Evolutionary conservation across 306 rosid species (phyloP), one percentile per base, ranked within the genome.

Genomic region (Sindora glabra): DNA sequence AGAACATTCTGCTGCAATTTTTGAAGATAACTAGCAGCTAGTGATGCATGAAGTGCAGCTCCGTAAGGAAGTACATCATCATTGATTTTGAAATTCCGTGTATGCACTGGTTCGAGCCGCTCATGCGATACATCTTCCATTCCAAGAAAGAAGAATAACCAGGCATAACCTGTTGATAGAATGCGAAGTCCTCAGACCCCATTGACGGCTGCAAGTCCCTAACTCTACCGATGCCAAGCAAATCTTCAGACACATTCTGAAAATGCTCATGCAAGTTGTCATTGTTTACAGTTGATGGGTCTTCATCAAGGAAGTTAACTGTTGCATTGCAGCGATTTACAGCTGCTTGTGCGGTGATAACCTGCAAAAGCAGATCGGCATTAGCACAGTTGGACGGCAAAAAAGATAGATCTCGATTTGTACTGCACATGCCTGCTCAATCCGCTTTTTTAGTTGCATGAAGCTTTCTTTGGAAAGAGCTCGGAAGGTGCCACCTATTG

Each of bases 301-400:
- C 69, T 4, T 57, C 74, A 2, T 79, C 81, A 18, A 54, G 19
- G 67, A 88, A 92, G 58, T 54, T 36, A 12, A 92, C 90, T 0
- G 82, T 86, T 36, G 90, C 96, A 59, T 80, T 86, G 83, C 99
- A 92, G 76, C 95, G 81, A 57, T 89, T 95, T 48, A 92, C 99
- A 1, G 83, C 64, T 53, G 99, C 96, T 76, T 92, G 99, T 37
- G 88, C 82, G 3, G 50, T 71, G 69, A 89, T 92, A 71, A 92
- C 89, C 99, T 92, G 63, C 2, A 9, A 29, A 29, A 4, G 34
- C 8, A 29, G 8, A 29, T 9, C 34, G 34, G 34, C 2, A 29
- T 29, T 6, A 29, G 34, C n/a, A 29, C 34, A 29, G 34, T 4
- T 9, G 8, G 34, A 29, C 1, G 2, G 34, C n/a, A 21, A 15